phyloP scores from a whole-genome alignment of 2,329 filamentous ascomycete genomes.

The Penicillium sumatraense region DNA sequence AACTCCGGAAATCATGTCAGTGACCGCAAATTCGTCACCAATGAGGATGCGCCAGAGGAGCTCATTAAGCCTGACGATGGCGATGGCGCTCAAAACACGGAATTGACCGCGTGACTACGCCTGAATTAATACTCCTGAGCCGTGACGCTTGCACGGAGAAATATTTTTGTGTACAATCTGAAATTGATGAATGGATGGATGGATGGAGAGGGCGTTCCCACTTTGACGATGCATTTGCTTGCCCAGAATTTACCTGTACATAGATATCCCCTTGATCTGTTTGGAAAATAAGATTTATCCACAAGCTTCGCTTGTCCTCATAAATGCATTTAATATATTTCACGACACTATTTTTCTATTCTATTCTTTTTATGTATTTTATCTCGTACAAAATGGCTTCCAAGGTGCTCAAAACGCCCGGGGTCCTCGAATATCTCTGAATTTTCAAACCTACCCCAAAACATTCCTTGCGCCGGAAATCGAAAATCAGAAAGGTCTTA shows the following conservation, averaged over 20 bases:
- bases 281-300: conserved; percentile 17
- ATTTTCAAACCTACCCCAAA: too few relatives aligned
- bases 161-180: conserved; percentile 31
- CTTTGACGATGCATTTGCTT: conserved; percentile 30
- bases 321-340: background rate
- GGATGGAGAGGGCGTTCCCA: conserved; percentile 32
- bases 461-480: too few relatives aligned
- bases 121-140: conserved; percentile 20
- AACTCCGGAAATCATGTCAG: conserved; percentile 71
- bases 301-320: background rate
- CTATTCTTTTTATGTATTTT: too few relatives aligned
- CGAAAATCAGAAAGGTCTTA: too few relatives aligned
- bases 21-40: conserved; percentile 79
- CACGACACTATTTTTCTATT: too few relatives aligned
- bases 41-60: conserved; percentile 70
- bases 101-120: conserved; percentile 39
- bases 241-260: conserved; percentile 22
- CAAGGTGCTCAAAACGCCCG: conserved; percentile 1
- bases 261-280: conserved; percentile 28
- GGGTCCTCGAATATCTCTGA: too few relatives aligned
- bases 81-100: conserved; percentile 35
- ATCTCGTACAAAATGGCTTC: background rate
- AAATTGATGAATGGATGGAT: conserved; percentile 26
- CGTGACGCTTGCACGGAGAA: background rate
- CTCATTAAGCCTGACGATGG: conserved; percentile 66